Evolutionary conservation across 1,284 basidiomycete genomes (phyloP).

Genomic region (Trichosporon inkin): DNA sequence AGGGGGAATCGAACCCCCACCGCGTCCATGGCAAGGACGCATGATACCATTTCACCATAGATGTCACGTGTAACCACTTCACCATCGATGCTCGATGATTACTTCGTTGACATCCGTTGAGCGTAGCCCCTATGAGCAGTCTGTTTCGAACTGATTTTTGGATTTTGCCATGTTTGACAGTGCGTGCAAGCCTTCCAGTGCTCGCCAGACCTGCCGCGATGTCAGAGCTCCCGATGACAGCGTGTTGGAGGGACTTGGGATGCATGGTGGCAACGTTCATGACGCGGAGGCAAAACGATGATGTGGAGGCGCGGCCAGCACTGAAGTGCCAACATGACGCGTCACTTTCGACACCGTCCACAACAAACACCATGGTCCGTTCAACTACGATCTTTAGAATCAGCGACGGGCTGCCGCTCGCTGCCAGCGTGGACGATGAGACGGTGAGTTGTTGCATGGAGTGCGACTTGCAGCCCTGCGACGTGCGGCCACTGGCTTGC

Average conservation of each 20-base stretch:
- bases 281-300: background rate
- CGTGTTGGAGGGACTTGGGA: background rate
- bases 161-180: no score
- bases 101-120: background rate
- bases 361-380: conserved; percentile 64
- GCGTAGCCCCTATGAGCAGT: background rate
- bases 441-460: conserved; percentile 57
- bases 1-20: conserved; percentile 9
- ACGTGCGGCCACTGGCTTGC: no score
- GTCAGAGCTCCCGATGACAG: background rate
- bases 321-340: conserved; percentile 2
- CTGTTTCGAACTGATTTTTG: background rate
- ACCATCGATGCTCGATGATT: background rate
- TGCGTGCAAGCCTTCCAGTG: background rate
- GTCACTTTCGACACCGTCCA: background rate
- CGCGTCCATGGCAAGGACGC: conserved; percentile 6
- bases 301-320: background rate
- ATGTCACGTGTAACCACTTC: conserved; percentile 2
- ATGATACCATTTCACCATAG: conserved; percentile 10
- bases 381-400: conserved; percentile 87
- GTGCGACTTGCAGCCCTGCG: no score
- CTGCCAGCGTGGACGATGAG: conserved; percentile 92
- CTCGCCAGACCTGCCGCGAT: background rate
- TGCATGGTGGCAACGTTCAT: background rate
- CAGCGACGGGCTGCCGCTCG: conserved; percentile 84